phyloP scores from a whole-genome alignment of 164 flowering plant genomes.

The Santalum album region DNA sequence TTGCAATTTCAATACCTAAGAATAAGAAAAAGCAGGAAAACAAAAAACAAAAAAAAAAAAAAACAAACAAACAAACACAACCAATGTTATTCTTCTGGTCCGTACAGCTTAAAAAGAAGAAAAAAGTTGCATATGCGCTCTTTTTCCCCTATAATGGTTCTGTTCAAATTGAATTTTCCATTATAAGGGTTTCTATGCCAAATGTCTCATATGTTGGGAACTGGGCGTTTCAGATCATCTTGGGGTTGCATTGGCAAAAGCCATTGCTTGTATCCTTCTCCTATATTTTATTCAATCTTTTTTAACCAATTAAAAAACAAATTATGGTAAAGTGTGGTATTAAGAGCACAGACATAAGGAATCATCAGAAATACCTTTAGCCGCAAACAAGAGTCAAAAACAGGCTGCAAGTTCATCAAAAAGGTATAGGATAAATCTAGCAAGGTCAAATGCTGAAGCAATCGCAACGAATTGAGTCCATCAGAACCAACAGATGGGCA shows the following conservation, averaged over 20 bases:
- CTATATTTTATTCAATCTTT: neutral
- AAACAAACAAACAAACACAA: neutral
- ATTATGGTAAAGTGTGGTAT: too few species aligned
- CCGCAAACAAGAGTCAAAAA: conserved; percentile 68
- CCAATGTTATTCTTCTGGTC: too few species aligned
- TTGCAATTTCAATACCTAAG: conserved; percentile 81
- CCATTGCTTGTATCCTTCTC: too few species aligned
- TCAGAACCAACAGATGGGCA: conserved; percentile 83
- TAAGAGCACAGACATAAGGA: neutral
- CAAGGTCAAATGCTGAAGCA: conserved; percentile 52
- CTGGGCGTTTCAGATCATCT: too few species aligned
- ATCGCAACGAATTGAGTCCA: conserved; percentile 66
- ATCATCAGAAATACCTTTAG: conserved; percentile 46
- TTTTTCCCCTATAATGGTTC: too few species aligned
- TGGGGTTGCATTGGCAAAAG: too few species aligned
- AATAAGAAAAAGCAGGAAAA: neutral
- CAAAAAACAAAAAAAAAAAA: neutral
- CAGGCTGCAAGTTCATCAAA: conserved; percentile 69
- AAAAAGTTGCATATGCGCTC: too few species aligned
- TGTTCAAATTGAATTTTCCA: too few species aligned
- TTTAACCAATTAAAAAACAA: too few species aligned
- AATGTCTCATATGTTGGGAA: too few species aligned
- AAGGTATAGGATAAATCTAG: conserved; percentile 94
- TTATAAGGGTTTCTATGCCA: too few species aligned
- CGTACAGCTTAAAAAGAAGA: too few species aligned